phyloP scores from a whole-genome alignment of 768 basidiomycete genomes.

The Lactarius deliciosus region DNA sequence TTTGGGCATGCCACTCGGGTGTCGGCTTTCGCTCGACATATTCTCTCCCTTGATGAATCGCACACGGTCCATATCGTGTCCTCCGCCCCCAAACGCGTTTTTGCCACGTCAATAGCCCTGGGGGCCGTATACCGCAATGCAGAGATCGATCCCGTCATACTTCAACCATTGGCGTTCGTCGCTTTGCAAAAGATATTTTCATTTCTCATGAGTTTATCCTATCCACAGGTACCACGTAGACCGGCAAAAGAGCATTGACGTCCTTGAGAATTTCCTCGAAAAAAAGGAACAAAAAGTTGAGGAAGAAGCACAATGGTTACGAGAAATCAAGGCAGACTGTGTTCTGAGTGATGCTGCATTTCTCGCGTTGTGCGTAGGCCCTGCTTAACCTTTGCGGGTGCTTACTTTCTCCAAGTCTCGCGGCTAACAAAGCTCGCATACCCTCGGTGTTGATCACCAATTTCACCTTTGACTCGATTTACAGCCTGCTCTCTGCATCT shows the following conservation, averaged over 20 bases:
- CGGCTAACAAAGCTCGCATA: constrained; percentile 61
- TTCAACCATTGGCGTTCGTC: constrained; percentile 75
- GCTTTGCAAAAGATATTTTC: neutral
- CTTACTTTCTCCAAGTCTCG: constrained; percentile 46
- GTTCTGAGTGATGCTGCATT: constrained; percentile 79
- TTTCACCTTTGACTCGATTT: constrained; percentile 84
- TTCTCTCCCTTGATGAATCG: constrained; percentile 47
- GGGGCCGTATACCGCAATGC: constrained; percentile 71
- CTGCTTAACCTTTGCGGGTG: neutral
- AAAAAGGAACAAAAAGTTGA: constrained; percentile 54
- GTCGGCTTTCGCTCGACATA: constrained; percentile 64
- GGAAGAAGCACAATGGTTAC: constrained; percentile 60
- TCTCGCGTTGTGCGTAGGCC: constrained; percentile 60
- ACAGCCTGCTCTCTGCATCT: constrained; percentile 66
- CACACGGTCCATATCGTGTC: constrained; percentile 66
- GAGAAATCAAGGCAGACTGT: constrained; percentile 48
- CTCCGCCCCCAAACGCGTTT: constrained; percentile 71
- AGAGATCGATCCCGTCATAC: constrained; percentile 76
- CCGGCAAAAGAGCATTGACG: constrained; percentile 64
- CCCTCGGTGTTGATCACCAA: constrained; percentile 76
- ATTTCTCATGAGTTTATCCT: constrained; percentile 18
- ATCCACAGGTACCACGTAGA: constrained; percentile 65
- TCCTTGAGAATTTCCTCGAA: constrained; percentile 55
- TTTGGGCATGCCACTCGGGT: constrained; percentile 85
- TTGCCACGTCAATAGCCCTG: constrained; percentile 57